Evolutionary conservation across 2,329 filamentous ascomycete genomes (phyloP), one percentile per base, ranked within the genome.

Genomic region (Alternaria viburni): DNA sequence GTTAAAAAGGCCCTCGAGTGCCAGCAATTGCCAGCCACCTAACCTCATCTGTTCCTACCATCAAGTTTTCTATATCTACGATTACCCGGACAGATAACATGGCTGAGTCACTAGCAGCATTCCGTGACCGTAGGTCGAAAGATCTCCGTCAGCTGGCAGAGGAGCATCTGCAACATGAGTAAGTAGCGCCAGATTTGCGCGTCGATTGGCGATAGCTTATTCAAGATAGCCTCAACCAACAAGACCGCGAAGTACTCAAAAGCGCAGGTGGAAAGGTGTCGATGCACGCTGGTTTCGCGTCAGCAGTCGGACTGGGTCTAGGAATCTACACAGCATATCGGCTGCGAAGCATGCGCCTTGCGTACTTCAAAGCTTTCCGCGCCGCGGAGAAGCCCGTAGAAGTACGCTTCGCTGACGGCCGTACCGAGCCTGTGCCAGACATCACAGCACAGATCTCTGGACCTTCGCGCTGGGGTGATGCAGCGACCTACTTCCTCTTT

Each of bases 401-500:
- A 57, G 84, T 91, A 6, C 79, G 85, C 13, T 91, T 91, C 74
- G 84, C 86, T 0, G 85, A 86, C 67, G 90, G 89, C 0, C 81
- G 88, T 17, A 84, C 84, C 54, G 85, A 90, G 71, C 72, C 84
- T 0, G 80, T 91, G 2, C 89, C 90, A 0, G 88, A 91, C 68
- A 79, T 91, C 36, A 87, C 86, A 0, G 83, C 83, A 0, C 71
- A 87, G 41, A 68, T 91, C 44, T 83, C 85, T 5, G 62, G 62
- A 47, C 89, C 89, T 0, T 87, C 86, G 2, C 81, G 81, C 1
- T 72, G 86, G 52, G 88, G 88, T 13, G 89, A 91, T 66, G 74
- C 88, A 26, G 86, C 87, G 4, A 87, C 89, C 0, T 90, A 89
- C 71, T 85, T 86, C 64, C 86, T 91, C 72, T 88, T 90, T 50